Evolutionary conservation across 176 grass and related monocot genomes (phyloP).

Genomic region (Echinochloa phyllopogon): DNA sequence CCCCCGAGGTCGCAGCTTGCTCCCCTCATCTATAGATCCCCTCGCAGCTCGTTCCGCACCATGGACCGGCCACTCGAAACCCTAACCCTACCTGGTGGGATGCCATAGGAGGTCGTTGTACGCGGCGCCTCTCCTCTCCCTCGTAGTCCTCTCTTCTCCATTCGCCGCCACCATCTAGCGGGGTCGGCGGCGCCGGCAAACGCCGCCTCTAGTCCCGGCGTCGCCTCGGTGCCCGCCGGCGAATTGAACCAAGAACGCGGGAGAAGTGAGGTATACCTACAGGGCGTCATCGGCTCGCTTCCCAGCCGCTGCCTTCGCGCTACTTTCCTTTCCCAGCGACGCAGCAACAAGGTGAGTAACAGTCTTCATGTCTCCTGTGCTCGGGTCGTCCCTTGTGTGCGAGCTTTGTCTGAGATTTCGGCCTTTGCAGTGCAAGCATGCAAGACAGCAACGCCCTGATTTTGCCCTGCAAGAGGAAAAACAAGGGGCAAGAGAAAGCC

Average conservation of each 20-base stretch:
- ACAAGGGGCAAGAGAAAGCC: conserved; percentile 61
- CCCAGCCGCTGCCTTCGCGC: not conserved
- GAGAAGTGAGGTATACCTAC: not conserved
- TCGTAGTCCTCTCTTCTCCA: not conserved
- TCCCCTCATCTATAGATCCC: too few relatives aligned
- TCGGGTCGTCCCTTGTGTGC: not conserved
- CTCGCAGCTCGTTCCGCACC: too few relatives aligned
- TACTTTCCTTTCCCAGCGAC: not conserved
- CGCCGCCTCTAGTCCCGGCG: not conserved
- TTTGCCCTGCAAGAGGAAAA: conserved; percentile 73
- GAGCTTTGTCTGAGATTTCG: not conserved
- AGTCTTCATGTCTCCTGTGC: not conserved
- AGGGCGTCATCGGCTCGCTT: not conserved
- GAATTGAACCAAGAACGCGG: not conserved
- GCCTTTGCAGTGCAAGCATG: conserved; percentile 44
- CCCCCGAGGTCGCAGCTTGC: too few relatives aligned
- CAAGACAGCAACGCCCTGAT: conserved; percentile 74
- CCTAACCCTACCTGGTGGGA: too few relatives aligned
- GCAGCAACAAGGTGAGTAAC: not conserved
- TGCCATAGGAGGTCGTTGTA: too few relatives aligned
- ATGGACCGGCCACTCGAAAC: too few relatives aligned
- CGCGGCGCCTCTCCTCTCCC: not conserved
- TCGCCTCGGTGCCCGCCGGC: not conserved
- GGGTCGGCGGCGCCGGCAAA: not conserved
- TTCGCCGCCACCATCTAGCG: not conserved